Conservation (phyloP, 2,329 filamentous ascomycete genomes). For the Elsinoe fawcettii region DNA sequence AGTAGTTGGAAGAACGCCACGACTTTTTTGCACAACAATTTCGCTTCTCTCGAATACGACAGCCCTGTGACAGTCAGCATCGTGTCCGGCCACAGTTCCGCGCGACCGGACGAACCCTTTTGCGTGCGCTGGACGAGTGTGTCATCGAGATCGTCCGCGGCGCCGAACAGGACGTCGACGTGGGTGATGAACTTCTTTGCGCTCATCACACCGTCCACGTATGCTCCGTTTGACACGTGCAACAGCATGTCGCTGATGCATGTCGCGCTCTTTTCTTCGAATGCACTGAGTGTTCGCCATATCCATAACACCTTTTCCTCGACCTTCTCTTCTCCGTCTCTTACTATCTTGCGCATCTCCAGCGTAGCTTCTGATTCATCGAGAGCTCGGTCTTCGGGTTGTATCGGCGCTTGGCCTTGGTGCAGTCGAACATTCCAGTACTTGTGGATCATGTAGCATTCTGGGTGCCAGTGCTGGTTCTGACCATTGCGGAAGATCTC, state of each 20-base stretch:
- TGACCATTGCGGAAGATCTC: conserved; percentile 97
- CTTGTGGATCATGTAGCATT: conserved; percentile 99
- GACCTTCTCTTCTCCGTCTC: conserved; percentile 83
- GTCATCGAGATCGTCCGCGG: conserved; percentile 75
- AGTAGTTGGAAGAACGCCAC: conserved; percentile 94
- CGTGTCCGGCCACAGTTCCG: conserved; percentile 7
- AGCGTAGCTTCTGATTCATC: conserved; percentile 52
- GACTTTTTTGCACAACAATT: conserved; percentile 98
- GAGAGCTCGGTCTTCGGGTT: conserved; percentile 21
- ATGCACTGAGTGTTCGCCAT: conserved; percentile 94
- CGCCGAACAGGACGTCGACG: conserved; percentile 84
- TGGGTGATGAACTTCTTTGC: conserved; percentile 95
- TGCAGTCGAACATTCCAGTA: conserved; percentile 94
- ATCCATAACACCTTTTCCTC: conserved; percentile 97
- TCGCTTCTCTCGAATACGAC: conserved; percentile 91
- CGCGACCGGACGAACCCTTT: conserved; percentile 54
- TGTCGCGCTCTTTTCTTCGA: conserved; percentile 93
- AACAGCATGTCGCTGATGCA: conserved; percentile 99
- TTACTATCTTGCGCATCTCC: conserved; percentile 65
- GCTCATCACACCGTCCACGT: conserved; percentile 87
- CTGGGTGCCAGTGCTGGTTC: conserved; percentile 98
- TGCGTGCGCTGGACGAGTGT: conserved; percentile 61
- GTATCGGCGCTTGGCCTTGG: conserved; percentile 22
- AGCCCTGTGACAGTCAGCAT: conserved; percentile 41
- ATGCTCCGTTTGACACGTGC: conserved; percentile 95